Evolutionary conservation across 2,329 filamentous ascomycete species (phyloP), one percentile per base, ranked within the genome.

Genomic region (Cladosporium sp.): DNA sequence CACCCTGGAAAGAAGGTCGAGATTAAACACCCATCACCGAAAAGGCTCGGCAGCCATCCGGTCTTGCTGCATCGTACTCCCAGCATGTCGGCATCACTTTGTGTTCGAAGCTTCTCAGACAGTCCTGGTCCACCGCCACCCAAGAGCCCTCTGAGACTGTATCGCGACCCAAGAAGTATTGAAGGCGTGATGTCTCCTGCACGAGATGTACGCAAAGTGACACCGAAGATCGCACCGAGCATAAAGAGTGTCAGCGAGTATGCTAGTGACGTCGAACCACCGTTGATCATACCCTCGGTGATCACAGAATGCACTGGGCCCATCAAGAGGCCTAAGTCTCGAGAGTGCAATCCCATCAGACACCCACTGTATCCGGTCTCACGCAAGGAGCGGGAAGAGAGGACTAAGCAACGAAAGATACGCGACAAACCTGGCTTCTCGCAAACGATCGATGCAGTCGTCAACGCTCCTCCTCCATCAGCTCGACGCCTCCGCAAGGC

Each of bases 41-140:
- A 71, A 25, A 70, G 74, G 4, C 65, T 76, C 18, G 71, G 67
- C n/a, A 75, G 71, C 25, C 71, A 75, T 63, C 69, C 72, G 7
- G 68, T 73, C 8, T 66, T 76, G 14, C 59, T 74, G 32, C 71
- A 75, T n/a, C 67, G 74, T 43, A 70, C 71, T 16, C 74, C 75
- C 0, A 76, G 74, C 64, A 71, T 76, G 18, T 70, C 72, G 21
- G 70, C 72, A 3, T 70, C 71, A 2, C 60, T 74, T 43, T 71
- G 72, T 25, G 69, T 68, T 26, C 63, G 71, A 46, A 73, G 70
- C 36, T 54, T 74, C 18, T 72, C 73, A 0, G 70, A 74, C 21
- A 75, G 73, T 59, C 75, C 75, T 26, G 76, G 75, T 51, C 74
- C 75, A 23, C 75, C 75, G 14, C 75, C 75, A 18, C 74, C 75